Base-by-base conservation (phyloP, 331 rosid species). In the Rosa hybrid region DNA sequence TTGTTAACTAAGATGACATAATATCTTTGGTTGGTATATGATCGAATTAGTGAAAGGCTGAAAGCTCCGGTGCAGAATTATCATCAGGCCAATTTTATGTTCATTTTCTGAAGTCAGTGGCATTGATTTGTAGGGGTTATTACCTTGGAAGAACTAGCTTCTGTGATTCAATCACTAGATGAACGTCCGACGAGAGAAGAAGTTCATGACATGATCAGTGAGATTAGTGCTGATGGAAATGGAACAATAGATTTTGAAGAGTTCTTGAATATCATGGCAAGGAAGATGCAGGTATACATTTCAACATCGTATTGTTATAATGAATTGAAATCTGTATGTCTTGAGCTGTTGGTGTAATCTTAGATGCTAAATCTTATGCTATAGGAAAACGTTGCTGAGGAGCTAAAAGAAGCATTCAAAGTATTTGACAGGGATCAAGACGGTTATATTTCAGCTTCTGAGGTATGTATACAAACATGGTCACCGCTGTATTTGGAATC, bases 361-460 rank as follows among this genome's bases (percentile, higher is more conserved):
- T 72, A 46, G 34, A 69, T 18, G 41, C 27, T 30, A 76, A 27
- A 60, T 9, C 49, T 63, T 18, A 4, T 64, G 1, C 68, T 34
- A 20, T 21, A 88, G 91, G 91, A 84, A 72, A 84, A 77, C 65
- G 85, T 77, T 39, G 73, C 83, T 2, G 91, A 88, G 83, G 91
- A 88, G 82, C 88, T 82, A 12, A 88, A 80, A 86, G 90, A 86
- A 78, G 91, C 91, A 57, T 88, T 88, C 79, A 84, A 86, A 84
- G 88, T 88, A 25, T 88, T 88, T 68, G 90, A 88, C 77, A 88
- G 88, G 63, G 87, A 88, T 78, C 91, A 86, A 82, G 90, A 88
- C 75, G 91, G 91, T 30, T 88, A 75, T 56, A 88, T 88, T 70
- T 86, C 90, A 23, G 85, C 91, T 23, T 50, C 0, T 53, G 90